These are phyloP conservation scores for Mytilinidion resinicola DNA, from an alignment of 495 filamentous ascomycete genomes.

Conservation along the genomic window DNA sequence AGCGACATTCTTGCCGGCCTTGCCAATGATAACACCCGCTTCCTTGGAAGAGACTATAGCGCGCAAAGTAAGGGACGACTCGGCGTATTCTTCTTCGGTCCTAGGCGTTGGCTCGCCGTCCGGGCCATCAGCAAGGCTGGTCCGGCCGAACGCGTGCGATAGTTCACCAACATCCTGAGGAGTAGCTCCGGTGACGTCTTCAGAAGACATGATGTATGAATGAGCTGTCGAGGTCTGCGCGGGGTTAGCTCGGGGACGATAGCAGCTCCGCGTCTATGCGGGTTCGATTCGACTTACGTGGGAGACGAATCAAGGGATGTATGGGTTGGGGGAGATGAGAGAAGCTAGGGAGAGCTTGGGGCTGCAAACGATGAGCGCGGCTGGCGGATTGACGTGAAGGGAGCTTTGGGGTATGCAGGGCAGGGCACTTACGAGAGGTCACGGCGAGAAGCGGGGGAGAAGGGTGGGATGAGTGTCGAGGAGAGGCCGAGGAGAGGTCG, in stretches of 20 bases:
- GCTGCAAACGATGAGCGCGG: not conserved
- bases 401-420: not conserved
- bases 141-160: constrained; percentile 25
- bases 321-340: not conserved
- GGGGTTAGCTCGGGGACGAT: too few species aligned
- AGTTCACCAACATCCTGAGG: constrained; percentile 29
- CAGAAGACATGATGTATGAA: constrained; percentile 35
- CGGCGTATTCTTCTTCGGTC: constrained; percentile 93
- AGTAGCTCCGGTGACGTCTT: constrained; percentile 24
- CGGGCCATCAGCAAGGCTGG: constrained; percentile 29
- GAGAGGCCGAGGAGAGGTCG: not conserved
- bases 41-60: constrained; percentile 98
- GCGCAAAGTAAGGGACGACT: constrained; percentile 82
- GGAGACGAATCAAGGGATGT: not conserved
- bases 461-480: not conserved
- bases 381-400: not conserved
- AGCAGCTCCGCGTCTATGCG: too few species aligned
- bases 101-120: constrained; percentile 32
- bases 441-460: not conserved
- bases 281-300: too few species aligned
- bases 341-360: not conserved
- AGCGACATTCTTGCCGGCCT: constrained; percentile 96
- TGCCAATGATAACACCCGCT: constrained; percentile 96
- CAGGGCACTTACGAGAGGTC: not conserved
- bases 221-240: constrained; percentile 12